A percentile compares a stretch with the other conserved stretches of the same genome.
Evolutionary conservation across 2,329 filamentous ascomycete genomes (phyloP).

Genomic region (Pseudofabraea citricarpa): DNA sequence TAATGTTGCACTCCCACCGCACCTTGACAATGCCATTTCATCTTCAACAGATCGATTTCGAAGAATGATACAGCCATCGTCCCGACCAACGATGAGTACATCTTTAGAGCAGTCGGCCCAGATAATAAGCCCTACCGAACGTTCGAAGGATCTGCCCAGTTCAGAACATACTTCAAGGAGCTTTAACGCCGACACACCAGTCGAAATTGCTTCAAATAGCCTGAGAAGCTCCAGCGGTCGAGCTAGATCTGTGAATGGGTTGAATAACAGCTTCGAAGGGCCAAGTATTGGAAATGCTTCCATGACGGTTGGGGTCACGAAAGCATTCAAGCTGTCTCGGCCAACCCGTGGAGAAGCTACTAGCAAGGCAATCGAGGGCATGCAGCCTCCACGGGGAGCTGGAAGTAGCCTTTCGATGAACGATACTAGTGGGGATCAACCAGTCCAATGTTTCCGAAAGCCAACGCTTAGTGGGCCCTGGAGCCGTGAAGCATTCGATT

Average conservation of each 20-base stretch:
- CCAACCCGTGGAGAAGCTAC: background rate
- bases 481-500: conserved; percentile 30
- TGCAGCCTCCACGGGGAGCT: background rate
- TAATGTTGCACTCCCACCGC: background rate
- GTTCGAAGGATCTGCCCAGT: too few relatives aligned
- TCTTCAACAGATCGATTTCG: conserved; percentile 2
- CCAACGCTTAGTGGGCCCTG: conserved; percentile 22
- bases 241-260: background rate
- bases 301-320: background rate
- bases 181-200: too few relatives aligned
- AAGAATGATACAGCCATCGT: background rate
- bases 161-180: too few relatives aligned
- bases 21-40: background rate
- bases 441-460: background rate
- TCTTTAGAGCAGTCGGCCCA: too few relatives aligned
- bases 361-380: background rate
- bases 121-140: too few relatives aligned
- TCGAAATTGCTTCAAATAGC: too few relatives aligned
- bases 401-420: too few relatives aligned
- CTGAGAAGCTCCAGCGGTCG: background rate
- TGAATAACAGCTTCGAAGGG: background rate
- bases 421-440: background rate
- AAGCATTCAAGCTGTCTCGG: background rate
- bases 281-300: background rate
- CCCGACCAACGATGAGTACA: too few relatives aligned